Evolutionary conservation across 129 eudicot species (phyloP).

Genomic region (Arctium lappa): DNA sequence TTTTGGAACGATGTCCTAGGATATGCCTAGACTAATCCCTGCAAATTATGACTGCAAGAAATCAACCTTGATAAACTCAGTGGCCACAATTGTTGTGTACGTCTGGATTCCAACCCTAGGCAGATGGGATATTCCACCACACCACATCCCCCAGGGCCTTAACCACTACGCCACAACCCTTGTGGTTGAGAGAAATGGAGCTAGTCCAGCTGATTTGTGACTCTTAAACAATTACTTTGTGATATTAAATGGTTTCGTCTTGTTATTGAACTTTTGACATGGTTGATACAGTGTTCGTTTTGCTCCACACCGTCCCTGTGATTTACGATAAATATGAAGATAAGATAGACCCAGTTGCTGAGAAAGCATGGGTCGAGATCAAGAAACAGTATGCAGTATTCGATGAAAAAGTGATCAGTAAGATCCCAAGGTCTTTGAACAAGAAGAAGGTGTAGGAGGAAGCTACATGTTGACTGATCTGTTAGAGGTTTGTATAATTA

Average conservation of each 20-base stretch:
- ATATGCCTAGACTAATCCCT: too few species aligned
- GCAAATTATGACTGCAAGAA: too few species aligned
- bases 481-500: constrained; percentile 1
- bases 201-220: not conserved
- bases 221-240: not conserved
- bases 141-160: too few species aligned
- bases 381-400: constrained; percentile 71
- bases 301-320: constrained; percentile 61
- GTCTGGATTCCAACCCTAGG: too few species aligned
- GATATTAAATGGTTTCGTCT: not conserved
- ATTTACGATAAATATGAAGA: constrained; percentile 72
- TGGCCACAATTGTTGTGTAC: too few species aligned
- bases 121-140: too few species aligned
- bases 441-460: constrained; percentile 36
- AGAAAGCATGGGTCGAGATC: constrained; percentile 65
- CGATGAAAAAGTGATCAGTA: constrained; percentile 67
- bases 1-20: too few species aligned
- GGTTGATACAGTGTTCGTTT: constrained; percentile 39
- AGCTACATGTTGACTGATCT: constrained; percentile 3
- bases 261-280: not conserved
- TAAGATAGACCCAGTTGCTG: constrained; percentile 57
- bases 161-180: too few species aligned
- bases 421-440: constrained; percentile 59
- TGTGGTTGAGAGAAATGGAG: too few species aligned
- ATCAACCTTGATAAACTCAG: too few species aligned